These are phyloP conservation scores for Periglandula ipomoeae DNA, from an alignment of 2,329 filamentous ascomycete species.

Conservation along the genomic window DNA sequence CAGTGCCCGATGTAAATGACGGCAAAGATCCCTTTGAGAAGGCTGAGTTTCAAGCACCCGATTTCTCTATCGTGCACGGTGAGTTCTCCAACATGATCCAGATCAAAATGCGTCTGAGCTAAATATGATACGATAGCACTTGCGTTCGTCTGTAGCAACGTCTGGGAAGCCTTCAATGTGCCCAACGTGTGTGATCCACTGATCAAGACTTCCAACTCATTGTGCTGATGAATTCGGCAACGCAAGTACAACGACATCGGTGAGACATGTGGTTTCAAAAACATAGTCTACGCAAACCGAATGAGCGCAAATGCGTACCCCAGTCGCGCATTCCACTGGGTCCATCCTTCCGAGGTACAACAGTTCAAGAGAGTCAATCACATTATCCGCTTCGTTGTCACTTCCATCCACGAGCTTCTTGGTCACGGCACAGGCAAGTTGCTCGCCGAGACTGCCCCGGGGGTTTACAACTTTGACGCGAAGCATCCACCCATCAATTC, in stretches of 20 bases:
- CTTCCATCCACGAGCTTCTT: constrained; percentile 59
- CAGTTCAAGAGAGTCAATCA: constrained; percentile 55
- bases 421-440: constrained; percentile 58
- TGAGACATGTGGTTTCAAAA: constrained; percentile 55
- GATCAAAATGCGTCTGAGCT: no score
- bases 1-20: constrained; percentile 25
- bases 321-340: constrained; percentile 38
- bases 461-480: constrained; percentile 54
- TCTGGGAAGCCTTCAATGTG: constrained; percentile 34
- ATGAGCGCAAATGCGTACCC: constrained; percentile 41
- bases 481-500: constrained; percentile 47
- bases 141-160: constrained; percentile 33
- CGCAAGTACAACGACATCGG: constrained; percentile 50
- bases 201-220: not conserved
- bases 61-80: constrained; percentile 65
- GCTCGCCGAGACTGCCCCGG: constrained; percentile 41
- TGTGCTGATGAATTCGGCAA: not conserved
- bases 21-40: constrained; percentile 57
- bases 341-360: constrained; percentile 50
- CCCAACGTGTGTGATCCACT: constrained; percentile 33
- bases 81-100: no score
- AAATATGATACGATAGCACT: constrained; percentile 30
- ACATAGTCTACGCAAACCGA: constrained; percentile 52
- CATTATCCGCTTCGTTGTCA: constrained; percentile 60
- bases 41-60: constrained; percentile 59